phyloP scores from a whole-genome alignment of 1,284 basidiomycete genomes.

The Lentinus polychrous region DNA sequence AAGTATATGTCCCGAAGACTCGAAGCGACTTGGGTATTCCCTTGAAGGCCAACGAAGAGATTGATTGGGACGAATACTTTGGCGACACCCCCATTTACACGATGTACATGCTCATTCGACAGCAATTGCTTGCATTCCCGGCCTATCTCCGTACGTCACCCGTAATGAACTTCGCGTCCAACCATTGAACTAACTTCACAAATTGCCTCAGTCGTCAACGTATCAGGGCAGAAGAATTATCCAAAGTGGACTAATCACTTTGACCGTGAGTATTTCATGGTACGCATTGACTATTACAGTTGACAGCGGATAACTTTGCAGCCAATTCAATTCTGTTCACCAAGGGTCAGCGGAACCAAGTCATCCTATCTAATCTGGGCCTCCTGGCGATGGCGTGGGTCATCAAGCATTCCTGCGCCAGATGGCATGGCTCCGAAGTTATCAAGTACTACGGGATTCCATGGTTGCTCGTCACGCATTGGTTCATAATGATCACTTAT shows the following conservation, averaged over 20 bases:
- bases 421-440: conserved; percentile 31
- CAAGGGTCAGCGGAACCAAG: conserved; percentile 39
- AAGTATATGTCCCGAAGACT: conserved; percentile 55
- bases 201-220: conserved; percentile 41
- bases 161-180: neutral
- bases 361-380: conserved; percentile 48
- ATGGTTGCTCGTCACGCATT: conserved; percentile 46
- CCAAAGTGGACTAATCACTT: conserved; percentile 60
- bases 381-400: conserved; percentile 38
- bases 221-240: conserved; percentile 62
- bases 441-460: conserved; percentile 51
- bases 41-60: conserved; percentile 22
- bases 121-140: conserved; percentile 74
- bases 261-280: conserved; percentile 33
- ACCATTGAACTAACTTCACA: neutral
- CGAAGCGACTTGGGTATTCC: conserved; percentile 45
- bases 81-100: conserved; percentile 58
- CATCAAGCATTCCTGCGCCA: conserved; percentile 25
- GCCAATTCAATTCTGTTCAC: conserved; percentile 51
- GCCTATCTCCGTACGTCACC: conserved; percentile 51
- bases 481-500: conserved; percentile 42
- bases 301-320: conserved; percentile 14
- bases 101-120: conserved; percentile 42
- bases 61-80: conserved; percentile 50
- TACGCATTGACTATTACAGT: too few species aligned